Conservation (phyloP, 1,139 yeast genomes). For the Candida frijolesensis region DNA sequence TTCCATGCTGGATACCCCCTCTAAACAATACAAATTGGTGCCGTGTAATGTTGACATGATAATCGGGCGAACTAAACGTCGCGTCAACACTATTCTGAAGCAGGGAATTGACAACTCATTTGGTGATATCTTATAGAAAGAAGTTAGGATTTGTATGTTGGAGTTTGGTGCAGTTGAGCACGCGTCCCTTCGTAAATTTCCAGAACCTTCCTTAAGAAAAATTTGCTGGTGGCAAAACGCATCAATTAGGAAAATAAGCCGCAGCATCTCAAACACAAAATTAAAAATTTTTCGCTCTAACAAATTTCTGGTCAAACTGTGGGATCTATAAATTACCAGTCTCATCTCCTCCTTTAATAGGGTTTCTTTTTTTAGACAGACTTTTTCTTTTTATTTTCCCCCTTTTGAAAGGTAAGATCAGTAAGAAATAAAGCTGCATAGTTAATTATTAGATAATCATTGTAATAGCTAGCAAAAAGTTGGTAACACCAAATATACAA, state of each 20-base stretch:
- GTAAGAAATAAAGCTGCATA: background rate
- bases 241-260: conserved; percentile 8
- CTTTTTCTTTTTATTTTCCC: background rate
- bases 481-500: no score
- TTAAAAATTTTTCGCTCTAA: conserved; percentile 2
- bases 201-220: conserved; percentile 1
- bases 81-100: background rate
- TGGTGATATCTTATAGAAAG: background rate
- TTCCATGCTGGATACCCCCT: background rate
- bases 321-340: conserved; percentile 2
- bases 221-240: conserved; percentile 1
- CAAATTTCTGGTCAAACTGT: background rate
- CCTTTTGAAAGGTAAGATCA: conserved; percentile 11
- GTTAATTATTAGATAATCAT: background rate
- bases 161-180: no score
- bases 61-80: background rate
- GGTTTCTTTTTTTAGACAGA: background rate
- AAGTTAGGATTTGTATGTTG: background rate
- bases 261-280: conserved; percentile 14
- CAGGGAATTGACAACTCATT: background rate
- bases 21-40: background rate
- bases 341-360: background rate
- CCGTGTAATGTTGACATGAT: background rate
- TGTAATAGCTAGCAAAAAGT: background rate
- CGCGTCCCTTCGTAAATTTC: background rate